Base-by-base conservation (phyloP, 2,329 filamentous ascomycete genomes). In the Aspergillus fructus region DNA sequence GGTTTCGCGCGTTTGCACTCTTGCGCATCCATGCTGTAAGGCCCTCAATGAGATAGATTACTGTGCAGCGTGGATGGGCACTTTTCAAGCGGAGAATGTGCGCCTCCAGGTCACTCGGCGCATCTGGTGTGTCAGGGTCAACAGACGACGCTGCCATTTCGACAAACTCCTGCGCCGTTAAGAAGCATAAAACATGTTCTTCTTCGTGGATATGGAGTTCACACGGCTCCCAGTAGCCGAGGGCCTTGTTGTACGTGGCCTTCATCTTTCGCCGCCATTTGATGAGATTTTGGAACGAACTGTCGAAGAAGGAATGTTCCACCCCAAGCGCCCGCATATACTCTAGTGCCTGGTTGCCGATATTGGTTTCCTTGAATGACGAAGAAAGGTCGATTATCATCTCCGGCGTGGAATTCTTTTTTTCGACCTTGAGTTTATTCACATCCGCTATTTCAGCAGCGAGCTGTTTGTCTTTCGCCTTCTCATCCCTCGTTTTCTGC, bases 11-110 rank as follows among this genome's bases (percentile, higher is more conserved):
- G 61, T 83, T 89, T 47, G 81, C 81, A 63, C 89, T 91, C 70
- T 88, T 90, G 56, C 84, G 82, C 76, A 87, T 83, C 85, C 87
- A 90, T 0, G 79, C 65, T 0, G 71, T 76, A 0, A 93, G 76
- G 0, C 89, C 89, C 66, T 93, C 87, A 19, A 94, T 83, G 0
- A 93, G 74, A 65, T 91, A 91, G 41, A 93, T 83, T 12, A 86
- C 71, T 41, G 81, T 81, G 62, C 81, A 78, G 1, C 68, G 67
- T 0, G 80, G 75, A 65, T 88, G 87, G 48, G 79, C 75, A 0
- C 67, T 74, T 66, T 82, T 83, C 64, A 90, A 79, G 9, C 71
- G 76, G 1, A 76, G 66, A 23, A 89, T 79, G 70, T 92, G 85
- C 1, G 80, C 63, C 56, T 87, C 79, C 2, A 94, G 71, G 3